phyloP scores from a whole-genome alignment of 495 filamentous ascomycete species.

The Hypoxylon intermedium region DNA sequence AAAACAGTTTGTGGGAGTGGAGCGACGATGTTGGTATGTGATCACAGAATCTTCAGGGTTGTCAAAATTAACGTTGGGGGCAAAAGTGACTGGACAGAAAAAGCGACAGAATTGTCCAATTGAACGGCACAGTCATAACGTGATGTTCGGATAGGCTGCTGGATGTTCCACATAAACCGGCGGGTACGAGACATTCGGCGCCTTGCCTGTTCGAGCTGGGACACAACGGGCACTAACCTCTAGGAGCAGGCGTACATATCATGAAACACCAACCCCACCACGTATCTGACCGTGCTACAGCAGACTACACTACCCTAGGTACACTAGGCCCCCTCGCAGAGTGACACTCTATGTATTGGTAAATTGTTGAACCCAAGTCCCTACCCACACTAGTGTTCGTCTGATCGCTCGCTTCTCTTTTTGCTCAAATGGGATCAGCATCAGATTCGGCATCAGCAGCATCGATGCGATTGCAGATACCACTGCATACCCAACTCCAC shows the following conservation, averaged over 20 bases:
- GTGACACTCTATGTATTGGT: slow-evolving; percentile 20
- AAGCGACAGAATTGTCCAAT: slow-evolving; percentile 33
- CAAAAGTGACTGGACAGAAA: slow-evolving; percentile 15
- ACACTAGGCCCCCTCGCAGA: neutral
- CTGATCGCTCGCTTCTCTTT: neutral
- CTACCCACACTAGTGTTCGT: slow-evolving; percentile 10
- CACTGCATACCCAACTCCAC: neutral
- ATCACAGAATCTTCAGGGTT: neutral
- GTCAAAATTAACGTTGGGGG: neutral
- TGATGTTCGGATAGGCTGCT: slow-evolving; percentile 23
- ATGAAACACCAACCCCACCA: slow-evolving; percentile 33
- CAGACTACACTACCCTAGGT: slow-evolving; percentile 10
- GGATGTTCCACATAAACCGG: slow-evolving; percentile 9
- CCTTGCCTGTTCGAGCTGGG: slow-evolving; percentile 23
- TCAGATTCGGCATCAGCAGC: neutral
- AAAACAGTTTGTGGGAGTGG: neutral
- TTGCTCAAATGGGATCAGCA: neutral
- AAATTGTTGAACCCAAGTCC: slow-evolving; percentile 5
- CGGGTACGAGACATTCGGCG: neutral
- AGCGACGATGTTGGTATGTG: neutral
- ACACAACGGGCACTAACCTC: slow-evolving; percentile 30
- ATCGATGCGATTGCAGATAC: neutral
- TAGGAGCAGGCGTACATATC: slow-evolving; percentile 34
- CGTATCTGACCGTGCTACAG: slow-evolving; percentile 15
- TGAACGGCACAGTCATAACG: slow-evolving; percentile 9